These are phyloP conservation scores for Metarhizium anisopliae DNA, from an alignment of 2,329 filamentous ascomycete genomes.

Conservation along the genomic window DNA sequence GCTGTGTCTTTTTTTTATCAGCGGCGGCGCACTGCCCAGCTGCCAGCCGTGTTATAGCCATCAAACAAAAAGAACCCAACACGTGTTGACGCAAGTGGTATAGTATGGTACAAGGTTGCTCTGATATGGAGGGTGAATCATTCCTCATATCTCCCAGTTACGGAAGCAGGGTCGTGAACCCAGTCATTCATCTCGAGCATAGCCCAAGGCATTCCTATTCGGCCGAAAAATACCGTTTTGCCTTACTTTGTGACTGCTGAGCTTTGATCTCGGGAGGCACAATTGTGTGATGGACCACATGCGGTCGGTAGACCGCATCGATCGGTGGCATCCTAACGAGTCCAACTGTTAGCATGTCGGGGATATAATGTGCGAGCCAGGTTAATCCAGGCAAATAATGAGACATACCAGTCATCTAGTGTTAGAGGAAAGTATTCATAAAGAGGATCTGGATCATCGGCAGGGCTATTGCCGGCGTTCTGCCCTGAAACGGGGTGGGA, in stretches of 20 bases:
- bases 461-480: constrained; percentile 46
- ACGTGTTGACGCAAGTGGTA: constrained; percentile 1
- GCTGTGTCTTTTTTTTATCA: background rate
- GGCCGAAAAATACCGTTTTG: constrained; percentile 64
- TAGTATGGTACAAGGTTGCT: constrained; percentile 1
- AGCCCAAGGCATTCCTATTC: constrained; percentile 31
- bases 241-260: constrained; percentile 54
- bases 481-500: constrained; percentile 23
- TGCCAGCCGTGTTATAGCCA: constrained; percentile 1
- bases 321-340: constrained; percentile 65
- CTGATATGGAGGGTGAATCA: background rate
- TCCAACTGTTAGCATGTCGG: background rate
- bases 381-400: background rate
- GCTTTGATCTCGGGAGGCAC: constrained; percentile 62
- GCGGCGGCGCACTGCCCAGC: constrained; percentile 2
- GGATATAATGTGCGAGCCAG: background rate
- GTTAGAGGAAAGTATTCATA: constrained; percentile 95
- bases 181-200: background rate
- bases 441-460: constrained; percentile 72
- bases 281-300: constrained; percentile 84
- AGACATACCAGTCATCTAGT: constrained; percentile 68
- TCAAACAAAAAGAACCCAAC: background rate
- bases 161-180: background rate
- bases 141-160: background rate
- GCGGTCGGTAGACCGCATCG: constrained; percentile 81